Percentiles rank a stretch among this genome's conserved stretches.
Conservation (phyloP, 2,329 filamentous ascomycete species). For the Fusarium sp. region DNA sequence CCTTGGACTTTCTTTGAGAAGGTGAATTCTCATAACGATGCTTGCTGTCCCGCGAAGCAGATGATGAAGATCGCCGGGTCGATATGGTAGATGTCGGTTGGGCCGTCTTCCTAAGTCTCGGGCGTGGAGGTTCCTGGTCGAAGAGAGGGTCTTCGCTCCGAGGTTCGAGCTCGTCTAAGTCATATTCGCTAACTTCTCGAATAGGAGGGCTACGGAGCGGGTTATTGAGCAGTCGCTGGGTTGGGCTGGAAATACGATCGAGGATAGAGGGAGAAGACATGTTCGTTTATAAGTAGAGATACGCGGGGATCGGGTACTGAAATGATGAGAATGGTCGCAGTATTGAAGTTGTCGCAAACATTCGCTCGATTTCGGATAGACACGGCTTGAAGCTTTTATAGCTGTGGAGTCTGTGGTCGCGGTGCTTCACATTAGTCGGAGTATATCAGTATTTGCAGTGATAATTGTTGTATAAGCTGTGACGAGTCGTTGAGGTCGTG, state of each 20-base stretch:
- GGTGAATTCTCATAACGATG: constrained; percentile 45
- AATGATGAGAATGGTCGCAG: neutral
- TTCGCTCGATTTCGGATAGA: constrained; percentile 15
- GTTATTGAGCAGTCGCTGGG: constrained; percentile 38
- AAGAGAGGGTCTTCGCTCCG: constrained; percentile 43
- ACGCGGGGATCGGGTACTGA: neutral
- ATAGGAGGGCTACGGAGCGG: constrained; percentile 40
- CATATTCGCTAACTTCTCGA: constrained; percentile 47
- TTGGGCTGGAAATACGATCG: constrained; percentile 40
- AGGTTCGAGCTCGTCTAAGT: constrained; percentile 52
- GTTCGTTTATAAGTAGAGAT: neutral
- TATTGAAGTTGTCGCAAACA: constrained; percentile 13
- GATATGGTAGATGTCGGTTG: constrained; percentile 3
- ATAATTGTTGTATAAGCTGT: neutral
- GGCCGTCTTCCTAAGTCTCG: constrained; percentile 32
- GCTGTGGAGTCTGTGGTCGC: neutral
- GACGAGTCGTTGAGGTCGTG: neutral
- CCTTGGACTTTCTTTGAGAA: constrained; percentile 45
- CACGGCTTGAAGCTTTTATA: neutral
- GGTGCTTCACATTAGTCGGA: neutral
- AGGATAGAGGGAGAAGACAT: constrained; percentile 45
- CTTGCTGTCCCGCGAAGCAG: constrained; percentile 34
- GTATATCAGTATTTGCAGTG: too few relatives aligned
- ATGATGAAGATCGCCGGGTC: constrained; percentile 26
- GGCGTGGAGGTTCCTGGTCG: constrained; percentile 34